A percentile compares a stretch with the other conserved stretches of the same genome.
Conservation (phyloP, 345 rosid species). For the Toxicodendron radicans region DNA sequence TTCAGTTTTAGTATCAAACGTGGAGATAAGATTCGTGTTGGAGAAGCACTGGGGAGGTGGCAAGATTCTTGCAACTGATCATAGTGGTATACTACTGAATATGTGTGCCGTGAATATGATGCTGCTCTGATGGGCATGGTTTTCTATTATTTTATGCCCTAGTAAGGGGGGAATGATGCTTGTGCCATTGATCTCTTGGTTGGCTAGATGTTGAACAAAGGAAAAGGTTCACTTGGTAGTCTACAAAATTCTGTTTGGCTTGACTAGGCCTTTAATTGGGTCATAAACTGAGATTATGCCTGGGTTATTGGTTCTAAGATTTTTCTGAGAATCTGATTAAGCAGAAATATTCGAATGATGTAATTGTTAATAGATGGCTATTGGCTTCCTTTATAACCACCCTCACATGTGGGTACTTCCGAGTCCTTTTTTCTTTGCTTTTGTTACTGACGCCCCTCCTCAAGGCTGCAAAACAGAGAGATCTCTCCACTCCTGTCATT, state of each 20-base stretch:
- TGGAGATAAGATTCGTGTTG: slow-evolving; percentile 74
- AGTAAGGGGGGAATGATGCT: no score
- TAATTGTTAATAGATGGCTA: not conserved
- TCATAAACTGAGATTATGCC: not conserved
- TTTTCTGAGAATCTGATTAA: not conserved
- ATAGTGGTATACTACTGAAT: not conserved
- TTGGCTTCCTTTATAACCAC: not conserved
- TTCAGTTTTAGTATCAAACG: slow-evolving; percentile 58
- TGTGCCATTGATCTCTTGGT: not conserved
- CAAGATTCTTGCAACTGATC: slow-evolving; percentile 23
- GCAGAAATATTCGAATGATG: not conserved
- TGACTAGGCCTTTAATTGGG: not conserved
- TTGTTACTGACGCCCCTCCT: not conserved
- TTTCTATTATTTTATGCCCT: not conserved
- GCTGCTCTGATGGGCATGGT: not conserved
- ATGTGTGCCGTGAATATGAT: not conserved
- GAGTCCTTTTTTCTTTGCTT: not conserved
- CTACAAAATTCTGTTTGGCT: not conserved
- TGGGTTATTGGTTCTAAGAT: not conserved
- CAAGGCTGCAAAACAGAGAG: not conserved
- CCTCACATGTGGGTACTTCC: not conserved
- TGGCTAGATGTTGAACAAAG: not conserved
- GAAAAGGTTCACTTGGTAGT: not conserved
- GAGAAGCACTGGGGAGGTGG: slow-evolving; percentile 83
- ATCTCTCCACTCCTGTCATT: not conserved